Conservation (phyloP, 2,329 filamentous ascomycete species). For the Fusarium mangiferae region DNA sequence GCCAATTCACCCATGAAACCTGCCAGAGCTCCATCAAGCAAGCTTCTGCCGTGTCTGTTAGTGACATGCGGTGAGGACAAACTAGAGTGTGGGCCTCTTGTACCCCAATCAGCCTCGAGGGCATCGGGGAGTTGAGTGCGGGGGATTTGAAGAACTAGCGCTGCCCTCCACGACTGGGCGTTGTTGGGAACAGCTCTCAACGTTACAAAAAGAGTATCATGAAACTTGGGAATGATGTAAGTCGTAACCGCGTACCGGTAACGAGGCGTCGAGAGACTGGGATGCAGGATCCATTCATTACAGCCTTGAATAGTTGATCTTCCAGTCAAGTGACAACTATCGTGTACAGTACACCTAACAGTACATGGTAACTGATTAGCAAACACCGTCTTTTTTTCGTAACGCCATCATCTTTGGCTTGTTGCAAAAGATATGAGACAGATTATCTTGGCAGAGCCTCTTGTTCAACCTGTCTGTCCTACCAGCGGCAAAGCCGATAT, state of each 20-base stretch:
- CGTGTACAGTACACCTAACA: not conserved
- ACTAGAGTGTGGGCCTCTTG: constrained; percentile 4
- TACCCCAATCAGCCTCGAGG: constrained; percentile 35
- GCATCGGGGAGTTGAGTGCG: constrained; percentile 41
- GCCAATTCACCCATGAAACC: constrained; percentile 32
- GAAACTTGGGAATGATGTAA: constrained; percentile 26
- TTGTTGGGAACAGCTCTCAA: constrained; percentile 37
- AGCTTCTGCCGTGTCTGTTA: constrained; percentile 13
- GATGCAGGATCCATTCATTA: not conserved
- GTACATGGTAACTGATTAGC: not conserved
- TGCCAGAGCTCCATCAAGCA: constrained; percentile 22
- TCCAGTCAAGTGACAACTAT: not conserved
- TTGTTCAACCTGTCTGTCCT: not conserved
- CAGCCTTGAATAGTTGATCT: not conserved
- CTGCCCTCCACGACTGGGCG: constrained; percentile 17
- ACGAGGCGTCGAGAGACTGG: not conserved
- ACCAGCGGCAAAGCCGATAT: not conserved
- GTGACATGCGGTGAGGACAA: constrained; percentile 43
- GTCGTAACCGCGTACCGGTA: not conserved
- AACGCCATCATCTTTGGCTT: not conserved
- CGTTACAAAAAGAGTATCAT: constrained; percentile 26
- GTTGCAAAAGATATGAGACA: not conserved
- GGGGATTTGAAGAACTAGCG: constrained; percentile 32
- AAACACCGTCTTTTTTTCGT: not conserved
- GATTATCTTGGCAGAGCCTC: constrained; percentile 5